These are phyloP conservation scores for Blastobotrys peoriensis DNA, from an alignment of 805 yeast genomes.

Conservation along the genomic window DNA sequence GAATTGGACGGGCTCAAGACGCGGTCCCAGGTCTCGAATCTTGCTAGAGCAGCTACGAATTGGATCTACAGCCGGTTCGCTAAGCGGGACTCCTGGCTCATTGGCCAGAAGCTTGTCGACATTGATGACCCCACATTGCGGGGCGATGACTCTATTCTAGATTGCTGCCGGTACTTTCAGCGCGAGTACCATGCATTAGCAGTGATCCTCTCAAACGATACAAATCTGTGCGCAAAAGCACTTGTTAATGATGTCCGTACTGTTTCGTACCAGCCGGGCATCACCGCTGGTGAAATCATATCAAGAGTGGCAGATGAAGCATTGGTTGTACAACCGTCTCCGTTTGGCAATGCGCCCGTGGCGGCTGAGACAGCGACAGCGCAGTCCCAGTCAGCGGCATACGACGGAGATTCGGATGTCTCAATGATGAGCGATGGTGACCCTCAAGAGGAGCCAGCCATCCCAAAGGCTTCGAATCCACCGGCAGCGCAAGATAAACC, in stretches of 20 bases:
- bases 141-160: constrained; percentile 80
- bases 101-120: constrained; percentile 61
- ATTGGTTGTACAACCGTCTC: constrained; percentile 4
- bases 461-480: too few relatives aligned
- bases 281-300: constrained; percentile 46
- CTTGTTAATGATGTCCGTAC: constrained; percentile 54
- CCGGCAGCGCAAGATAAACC: neutral
- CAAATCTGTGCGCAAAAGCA: constrained; percentile 75
- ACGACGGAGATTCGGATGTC: neutral
- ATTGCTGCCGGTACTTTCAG: constrained; percentile 68
- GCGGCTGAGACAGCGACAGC: too few relatives aligned
- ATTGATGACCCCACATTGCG: constrained; percentile 37
- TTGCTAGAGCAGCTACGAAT: constrained; percentile 67
- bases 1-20: constrained; percentile 83
- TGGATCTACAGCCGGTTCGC: constrained; percentile 70
- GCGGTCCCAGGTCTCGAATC: constrained; percentile 39
- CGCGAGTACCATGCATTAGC: constrained; percentile 30
- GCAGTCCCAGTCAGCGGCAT: neutral
- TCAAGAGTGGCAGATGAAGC: constrained; percentile 35
- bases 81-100: constrained; percentile 41
- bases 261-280: constrained; percentile 40
- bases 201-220: constrained; percentile 75
- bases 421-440: constrained; percentile 2
- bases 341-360: constrained; percentile 3
- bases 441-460: neutral